These are phyloP conservation scores for Mortierella alpina DNA, from an alignment of 192 early-diverging fungal genomes.

Conservation along the genomic window DNA sequence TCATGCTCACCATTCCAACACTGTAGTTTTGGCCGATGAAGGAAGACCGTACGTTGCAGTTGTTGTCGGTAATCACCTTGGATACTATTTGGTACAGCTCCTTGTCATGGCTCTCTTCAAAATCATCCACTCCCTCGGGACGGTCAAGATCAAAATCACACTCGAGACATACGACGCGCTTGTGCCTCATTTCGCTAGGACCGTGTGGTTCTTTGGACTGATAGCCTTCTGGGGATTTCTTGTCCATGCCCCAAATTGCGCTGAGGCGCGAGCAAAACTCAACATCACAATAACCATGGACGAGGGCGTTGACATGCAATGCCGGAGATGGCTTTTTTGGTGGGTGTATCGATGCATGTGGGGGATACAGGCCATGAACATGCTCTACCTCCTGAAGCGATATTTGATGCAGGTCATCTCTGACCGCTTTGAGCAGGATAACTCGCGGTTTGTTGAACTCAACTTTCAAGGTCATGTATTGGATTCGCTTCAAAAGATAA, in stretches of 20 bases:
- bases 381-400: slow-evolving; percentile 39
- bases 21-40: slow-evolving; percentile 29
- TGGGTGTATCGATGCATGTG: slow-evolving; percentile 35
- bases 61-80: slow-evolving; percentile 18
- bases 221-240: slow-evolving; percentile 29
- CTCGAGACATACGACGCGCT: slow-evolving; percentile 41
- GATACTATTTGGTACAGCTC: slow-evolving; percentile 35
- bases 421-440: slow-evolving; percentile 45
- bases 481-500: slow-evolving; percentile 39
- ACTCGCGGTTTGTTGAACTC: slow-evolving; percentile 27
- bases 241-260: slow-evolving; percentile 29
- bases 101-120: slow-evolving; percentile 35
- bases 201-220: slow-evolving; percentile 31
- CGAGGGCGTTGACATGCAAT: slow-evolving; percentile 25
- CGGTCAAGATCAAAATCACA: slow-evolving; percentile 35
- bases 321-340: slow-evolving; percentile 46
- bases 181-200: slow-evolving; percentile 23
- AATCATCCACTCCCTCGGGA: slow-evolving; percentile 25
- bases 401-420: slow-evolving; percentile 39
- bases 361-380: slow-evolving; percentile 31
- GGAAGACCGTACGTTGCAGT: slow-evolving; percentile 34
- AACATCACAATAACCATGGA: not conserved
- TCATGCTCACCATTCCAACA: slow-evolving; percentile 19
- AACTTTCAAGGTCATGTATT: slow-evolving; percentile 50
- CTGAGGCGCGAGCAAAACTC: slow-evolving; percentile 2